Conservation (phyloP, 2,329 filamentous ascomycete genomes). For the Karstenula rhodostoma region DNA sequence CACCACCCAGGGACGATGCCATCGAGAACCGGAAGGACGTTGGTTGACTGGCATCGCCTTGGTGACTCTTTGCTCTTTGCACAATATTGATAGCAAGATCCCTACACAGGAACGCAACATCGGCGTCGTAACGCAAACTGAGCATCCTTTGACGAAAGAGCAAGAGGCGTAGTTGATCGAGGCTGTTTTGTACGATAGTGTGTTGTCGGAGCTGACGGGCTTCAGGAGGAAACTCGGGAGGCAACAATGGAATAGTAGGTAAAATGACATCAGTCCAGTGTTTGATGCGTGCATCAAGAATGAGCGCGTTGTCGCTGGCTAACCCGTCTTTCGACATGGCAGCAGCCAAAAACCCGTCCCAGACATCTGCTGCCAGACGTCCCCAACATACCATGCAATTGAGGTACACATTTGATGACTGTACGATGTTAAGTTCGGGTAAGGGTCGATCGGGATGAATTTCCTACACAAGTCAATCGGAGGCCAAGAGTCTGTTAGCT, state of each 20-base stretch:
- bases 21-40: conserved; percentile 29
- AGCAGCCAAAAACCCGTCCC: conserved; percentile 30
- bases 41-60: conserved; percentile 12
- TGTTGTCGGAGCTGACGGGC: conserved; percentile 22
- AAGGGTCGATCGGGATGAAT: conserved; percentile 23
- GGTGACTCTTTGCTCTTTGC: conserved; percentile 20
- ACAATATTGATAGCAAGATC: conserved; percentile 28
- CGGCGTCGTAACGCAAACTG: conserved; percentile 31
- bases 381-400: conserved; percentile 36
- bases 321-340: conserved; percentile 16
- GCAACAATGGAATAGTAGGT: conserved; percentile 21
- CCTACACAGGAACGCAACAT: conserved; percentile 22
- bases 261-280: conserved; percentile 21
- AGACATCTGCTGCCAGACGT: conserved; percentile 31
- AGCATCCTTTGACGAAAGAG: conserved; percentile 34
- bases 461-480: conserved; percentile 19
- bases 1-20: conserved; percentile 26
- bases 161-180: conserved; percentile 36
- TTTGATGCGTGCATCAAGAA: conserved; percentile 26
- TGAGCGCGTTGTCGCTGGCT: conserved; percentile 19
- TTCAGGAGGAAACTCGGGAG: conserved; percentile 19
- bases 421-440: conserved; percentile 20
- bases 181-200: conserved; percentile 28
- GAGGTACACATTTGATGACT: conserved; percentile 31
- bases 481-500: background rate